Conservation (phyloP, 2,329 filamentous ascomycete genomes). For the Pestalotiopsis sp. region DNA sequence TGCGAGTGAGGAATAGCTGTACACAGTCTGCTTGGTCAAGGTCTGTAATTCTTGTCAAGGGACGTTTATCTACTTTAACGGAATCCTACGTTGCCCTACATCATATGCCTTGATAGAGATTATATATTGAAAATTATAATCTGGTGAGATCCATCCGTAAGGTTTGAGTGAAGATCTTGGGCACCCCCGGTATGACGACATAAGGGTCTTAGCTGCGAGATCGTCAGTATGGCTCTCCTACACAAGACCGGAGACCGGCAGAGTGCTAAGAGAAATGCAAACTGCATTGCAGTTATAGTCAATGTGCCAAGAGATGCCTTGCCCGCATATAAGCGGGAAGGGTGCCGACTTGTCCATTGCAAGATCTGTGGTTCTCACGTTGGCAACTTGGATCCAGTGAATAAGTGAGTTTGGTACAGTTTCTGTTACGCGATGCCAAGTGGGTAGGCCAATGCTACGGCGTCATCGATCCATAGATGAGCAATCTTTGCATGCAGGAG, state of each 20-base stretch:
- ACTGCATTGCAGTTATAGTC: not conserved
- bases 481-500: not conserved
- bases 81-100: not conserved
- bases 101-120: no score
- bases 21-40: not conserved
- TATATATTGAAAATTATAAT: not conserved
- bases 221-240: not conserved
- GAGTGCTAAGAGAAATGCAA: not conserved
- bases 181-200: not conserved
- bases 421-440: constrained; percentile 15
- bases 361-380: not conserved
- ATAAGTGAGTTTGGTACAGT: not conserved
- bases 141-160: not conserved
- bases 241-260: not conserved
- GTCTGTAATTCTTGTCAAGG: not conserved
- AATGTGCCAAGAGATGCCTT: not conserved
- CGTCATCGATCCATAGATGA: not conserved
- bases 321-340: not conserved
- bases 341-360: not conserved
- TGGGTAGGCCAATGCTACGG: not conserved
- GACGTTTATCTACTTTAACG: not conserved
- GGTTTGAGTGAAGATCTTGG: not conserved
- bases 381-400: not conserved
- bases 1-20: not conserved
- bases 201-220: not conserved